Percentiles rank a stretch among this genome's conserved stretches.
These are phyloP conservation scores for Aphanomyces astaci DNA, from an alignment of 352 stramenopile species.

Conservation along the genomic window DNA sequence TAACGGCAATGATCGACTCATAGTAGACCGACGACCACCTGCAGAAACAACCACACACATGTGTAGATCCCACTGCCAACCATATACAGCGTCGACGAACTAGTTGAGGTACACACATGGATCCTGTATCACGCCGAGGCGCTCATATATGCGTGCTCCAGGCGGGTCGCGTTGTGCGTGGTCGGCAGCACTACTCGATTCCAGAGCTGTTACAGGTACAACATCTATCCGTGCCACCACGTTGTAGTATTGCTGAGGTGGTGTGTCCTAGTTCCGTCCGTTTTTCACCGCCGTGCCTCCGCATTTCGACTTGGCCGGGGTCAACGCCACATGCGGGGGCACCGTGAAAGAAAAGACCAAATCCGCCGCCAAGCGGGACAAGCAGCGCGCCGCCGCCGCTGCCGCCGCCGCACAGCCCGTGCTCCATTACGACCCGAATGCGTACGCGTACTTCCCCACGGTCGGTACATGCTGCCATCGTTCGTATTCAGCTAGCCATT, in stretches of 20 bases:
- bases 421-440: slow-evolving; percentile 58
- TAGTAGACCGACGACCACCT: too few relatives aligned
- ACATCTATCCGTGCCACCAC: too few relatives aligned
- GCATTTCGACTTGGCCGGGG: slow-evolving; percentile 54
- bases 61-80: slow-evolving; percentile 26
- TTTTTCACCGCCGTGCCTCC: slow-evolving; percentile 60
- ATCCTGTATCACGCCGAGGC: not conserved
- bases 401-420: slow-evolving; percentile 28
- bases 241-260: too few relatives aligned
- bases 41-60: too few relatives aligned
- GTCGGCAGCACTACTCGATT: slow-evolving; percentile 49
- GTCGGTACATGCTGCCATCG: too few relatives aligned
- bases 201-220: slow-evolving; percentile 52
- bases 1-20: not conserved
- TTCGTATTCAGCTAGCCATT: too few relatives aligned
- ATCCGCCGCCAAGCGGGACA: slow-evolving; percentile 37
- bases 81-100: not conserved
- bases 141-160: not conserved
- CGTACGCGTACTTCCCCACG: slow-evolving; percentile 68
- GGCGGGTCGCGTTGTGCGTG: slow-evolving; percentile 40
- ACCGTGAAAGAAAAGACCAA: slow-evolving; percentile 43
- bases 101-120: not conserved
- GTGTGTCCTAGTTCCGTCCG: slow-evolving; percentile 50
- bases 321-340: slow-evolving; percentile 39
- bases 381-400: slow-evolving; percentile 25